Base-by-base conservation (phyloP, 2,329 filamentous ascomycete genomes). In the Xylariaceae sp. region DNA sequence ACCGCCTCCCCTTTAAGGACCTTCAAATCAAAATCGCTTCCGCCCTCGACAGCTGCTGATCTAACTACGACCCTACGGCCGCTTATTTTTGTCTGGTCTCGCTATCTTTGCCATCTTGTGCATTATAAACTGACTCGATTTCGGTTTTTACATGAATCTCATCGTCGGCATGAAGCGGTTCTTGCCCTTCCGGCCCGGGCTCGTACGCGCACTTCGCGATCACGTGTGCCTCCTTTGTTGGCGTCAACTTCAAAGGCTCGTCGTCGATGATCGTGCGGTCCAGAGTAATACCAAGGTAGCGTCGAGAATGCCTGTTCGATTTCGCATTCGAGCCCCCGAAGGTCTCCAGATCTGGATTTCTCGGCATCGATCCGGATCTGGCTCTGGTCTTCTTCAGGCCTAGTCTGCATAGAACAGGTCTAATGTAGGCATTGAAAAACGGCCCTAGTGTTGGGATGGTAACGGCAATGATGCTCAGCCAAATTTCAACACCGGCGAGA, bases 391-490 rank as follows among this genome's bases (percentile, higher is more conserved):
- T 56, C 34, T 41, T 58, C 4, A 60, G 1, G 15, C 57, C 57
- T 2, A 57, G 0, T 52, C 11, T 59, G 7, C 6, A 13, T 10
- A 63, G 6, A 15, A 41, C 0, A 9, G 61, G 63, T 15, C 55
- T 63, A 2, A 64, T 4, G 11, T 61, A 56, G 17, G 58, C 52
- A 23, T 64, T 63, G 51, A 77, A 68, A 10, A 78, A 68, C 11
- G 74, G 74, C 13, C 75, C 75, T 13, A 78, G 68, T 1, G 76
- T 76, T 4, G 77, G 77, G 2, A 77, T 73, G 58, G 75, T 76
- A 1, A 75, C 75, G 3, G 72, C 72, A 61, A 77, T 74, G 53
- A 79, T 72, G 44, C 75, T 76, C 10, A 77, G 64, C 37, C 72
- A 71, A 4, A 76, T 66, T 64, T 78, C 76, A 34, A 74, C 69